These are phyloP conservation scores for Colletotrichum agaves DNA, from an alignment of 2,329 filamentous ascomycete species.

Conservation along the genomic window DNA sequence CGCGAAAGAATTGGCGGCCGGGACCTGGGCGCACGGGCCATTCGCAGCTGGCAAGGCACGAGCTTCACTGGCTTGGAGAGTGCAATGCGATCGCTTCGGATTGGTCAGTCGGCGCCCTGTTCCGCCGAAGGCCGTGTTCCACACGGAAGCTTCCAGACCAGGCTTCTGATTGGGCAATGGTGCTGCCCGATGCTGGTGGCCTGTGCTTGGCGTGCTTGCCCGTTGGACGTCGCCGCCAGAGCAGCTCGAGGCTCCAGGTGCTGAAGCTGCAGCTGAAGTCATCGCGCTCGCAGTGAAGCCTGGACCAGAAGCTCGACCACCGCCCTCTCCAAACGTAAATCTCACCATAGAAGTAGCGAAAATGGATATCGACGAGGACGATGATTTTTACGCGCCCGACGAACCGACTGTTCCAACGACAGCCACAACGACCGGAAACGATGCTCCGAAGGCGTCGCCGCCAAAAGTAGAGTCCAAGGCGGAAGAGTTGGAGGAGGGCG, in stretches of 20 bases:
- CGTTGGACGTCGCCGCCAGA: constrained; percentile 7
- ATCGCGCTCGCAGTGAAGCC: not conserved
- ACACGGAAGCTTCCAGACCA: not conserved
- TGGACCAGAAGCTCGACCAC: not conserved
- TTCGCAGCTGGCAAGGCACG: constrained; percentile 13
- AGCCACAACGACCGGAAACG: constrained; percentile 16
- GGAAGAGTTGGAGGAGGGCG: constrained; percentile 71
- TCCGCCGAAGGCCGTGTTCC: not conserved
- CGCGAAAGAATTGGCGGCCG: constrained; percentile 34
- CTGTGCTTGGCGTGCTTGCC: not conserved
- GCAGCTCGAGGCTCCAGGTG: constrained; percentile 14
- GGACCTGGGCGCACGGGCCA: constrained; percentile 20
- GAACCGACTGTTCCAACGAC: constrained; percentile 55
- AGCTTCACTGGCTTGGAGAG: not conserved
- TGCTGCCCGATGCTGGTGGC: not conserved
- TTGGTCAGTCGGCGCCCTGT: constrained; percentile 7
- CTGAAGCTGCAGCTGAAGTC: not conserved
- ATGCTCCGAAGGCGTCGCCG: constrained; percentile 22
- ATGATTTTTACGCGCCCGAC: constrained; percentile 74
- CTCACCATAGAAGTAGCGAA: constrained; percentile 38
- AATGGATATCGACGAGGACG: constrained; percentile 76
- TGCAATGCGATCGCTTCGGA: constrained; percentile 16
- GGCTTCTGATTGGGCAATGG: constrained; percentile 3
- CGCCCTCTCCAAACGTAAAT: not conserved
- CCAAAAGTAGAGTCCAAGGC: constrained; percentile 45